These are phyloP conservation scores for Penicillium hordei DNA, from an alignment of 2,329 filamentous ascomycete species.

Conservation along the genomic window DNA sequence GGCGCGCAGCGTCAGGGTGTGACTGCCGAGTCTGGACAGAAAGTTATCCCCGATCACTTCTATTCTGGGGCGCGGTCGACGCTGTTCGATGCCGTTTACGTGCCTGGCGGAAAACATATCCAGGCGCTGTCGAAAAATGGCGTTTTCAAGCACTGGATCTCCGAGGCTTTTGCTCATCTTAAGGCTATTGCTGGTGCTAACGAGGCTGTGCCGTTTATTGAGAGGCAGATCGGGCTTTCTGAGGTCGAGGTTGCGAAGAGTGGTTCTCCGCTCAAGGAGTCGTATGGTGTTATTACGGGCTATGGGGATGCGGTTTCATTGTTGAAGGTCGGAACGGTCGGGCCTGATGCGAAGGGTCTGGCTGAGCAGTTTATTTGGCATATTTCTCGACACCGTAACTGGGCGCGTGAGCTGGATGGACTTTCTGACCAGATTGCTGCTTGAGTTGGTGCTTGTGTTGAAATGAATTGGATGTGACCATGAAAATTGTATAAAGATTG, in stretches of 20 bases:
- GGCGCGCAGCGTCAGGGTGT: slow-evolving; percentile 66
- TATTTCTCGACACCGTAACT: slow-evolving; percentile 72
- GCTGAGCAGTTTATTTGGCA: slow-evolving; percentile 67
- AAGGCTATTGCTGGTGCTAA: slow-evolving; percentile 74
- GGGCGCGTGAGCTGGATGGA: slow-evolving; percentile 72
- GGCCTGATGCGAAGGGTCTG: slow-evolving; percentile 66
- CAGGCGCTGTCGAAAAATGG: slow-evolving; percentile 66
- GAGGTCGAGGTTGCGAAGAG: slow-evolving; percentile 28
- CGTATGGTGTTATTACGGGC: slow-evolving; percentile 39
- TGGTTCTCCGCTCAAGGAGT: slow-evolving; percentile 25
- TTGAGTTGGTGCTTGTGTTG: slow-evolving; percentile 41
- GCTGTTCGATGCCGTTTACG: slow-evolving; percentile 76
- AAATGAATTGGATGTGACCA: background rate
- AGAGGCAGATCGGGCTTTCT: slow-evolving; percentile 29
- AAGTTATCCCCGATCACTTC: slow-evolving; percentile 70
- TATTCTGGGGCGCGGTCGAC: slow-evolving; percentile 74
- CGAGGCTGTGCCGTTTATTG: slow-evolving; percentile 35
- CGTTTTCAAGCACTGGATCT: slow-evolving; percentile 71
- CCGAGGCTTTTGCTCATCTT: slow-evolving; percentile 78
- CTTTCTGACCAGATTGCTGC: slow-evolving; percentile 67
- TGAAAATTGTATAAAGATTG: background rate
- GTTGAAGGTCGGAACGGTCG: slow-evolving; percentile 52
- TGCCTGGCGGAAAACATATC: slow-evolving; percentile 69
- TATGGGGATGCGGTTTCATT: slow-evolving; percentile 23
- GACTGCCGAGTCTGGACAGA: slow-evolving; percentile 60